A percentile compares a stretch with the other conserved stretches of the same genome.
Evolutionary conservation across 805 yeast genomes (phyloP).

Genomic region (Ogataea polymorpha): DNA sequence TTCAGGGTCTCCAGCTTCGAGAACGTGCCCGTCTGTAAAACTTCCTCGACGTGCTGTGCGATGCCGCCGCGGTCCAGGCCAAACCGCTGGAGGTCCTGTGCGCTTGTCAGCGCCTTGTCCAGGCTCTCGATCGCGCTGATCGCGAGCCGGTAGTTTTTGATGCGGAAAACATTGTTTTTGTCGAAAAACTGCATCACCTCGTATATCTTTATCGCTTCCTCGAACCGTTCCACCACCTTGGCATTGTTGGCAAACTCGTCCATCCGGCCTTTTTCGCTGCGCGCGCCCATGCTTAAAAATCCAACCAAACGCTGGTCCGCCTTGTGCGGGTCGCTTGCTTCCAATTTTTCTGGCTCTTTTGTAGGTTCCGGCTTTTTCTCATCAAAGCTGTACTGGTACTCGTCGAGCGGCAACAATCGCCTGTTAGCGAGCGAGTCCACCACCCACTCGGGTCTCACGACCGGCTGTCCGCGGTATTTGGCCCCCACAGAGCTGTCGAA

Average conservation of each 20-base stretch:
- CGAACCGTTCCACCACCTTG: conserved; percentile 30
- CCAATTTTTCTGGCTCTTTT: background rate
- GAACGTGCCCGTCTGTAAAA: conserved; percentile 37
- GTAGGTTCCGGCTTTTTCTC: background rate
- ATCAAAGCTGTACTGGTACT: conserved; percentile 6
- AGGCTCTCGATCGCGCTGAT: conserved; percentile 34
- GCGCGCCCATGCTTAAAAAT: conserved; percentile 7
- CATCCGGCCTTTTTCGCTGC: background rate
- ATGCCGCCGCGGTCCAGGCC: conserved; percentile 42
- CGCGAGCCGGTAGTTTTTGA: conserved; percentile 40
- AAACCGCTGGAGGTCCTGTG: conserved; percentile 37
- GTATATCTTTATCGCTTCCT: conserved; percentile 30
- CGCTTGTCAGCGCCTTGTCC: conserved; percentile 31
- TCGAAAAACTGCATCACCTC: conserved; percentile 21
- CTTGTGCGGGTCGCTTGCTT: background rate
- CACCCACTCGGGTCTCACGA: conserved; percentile 16
- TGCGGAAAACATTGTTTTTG: conserved; percentile 15
- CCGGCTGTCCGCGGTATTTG: background rate
- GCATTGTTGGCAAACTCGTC: conserved; percentile 24
- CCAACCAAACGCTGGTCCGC: conserved; percentile 4
- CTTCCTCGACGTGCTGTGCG: conserved; percentile 45
- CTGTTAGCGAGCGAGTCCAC: conserved; percentile 10
- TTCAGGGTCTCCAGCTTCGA: conserved; percentile 16
- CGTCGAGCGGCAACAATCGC: conserved; percentile 7
- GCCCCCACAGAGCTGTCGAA: background rate